A percentile compares a stretch with the other conserved stretches of the same genome.
Evolutionary conservation across 208 protist species (phyloP).

Genomic region (Porcisia hertigi): DNA sequence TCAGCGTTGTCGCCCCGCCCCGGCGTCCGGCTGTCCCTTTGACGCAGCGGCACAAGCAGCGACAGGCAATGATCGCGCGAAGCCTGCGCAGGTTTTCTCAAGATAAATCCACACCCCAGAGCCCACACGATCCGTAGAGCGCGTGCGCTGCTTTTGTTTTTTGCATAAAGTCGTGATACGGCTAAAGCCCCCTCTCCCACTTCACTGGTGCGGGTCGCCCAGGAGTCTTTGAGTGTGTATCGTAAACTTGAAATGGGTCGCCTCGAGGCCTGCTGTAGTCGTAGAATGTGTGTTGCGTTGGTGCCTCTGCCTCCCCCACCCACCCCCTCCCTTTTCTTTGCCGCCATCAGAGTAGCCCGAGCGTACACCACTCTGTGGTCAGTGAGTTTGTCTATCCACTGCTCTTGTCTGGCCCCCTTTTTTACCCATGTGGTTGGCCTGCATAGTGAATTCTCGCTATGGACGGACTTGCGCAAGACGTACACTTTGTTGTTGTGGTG

Average conservation of each 20-base stretch:
- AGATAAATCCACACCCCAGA: background rate
- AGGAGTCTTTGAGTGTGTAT: background rate
- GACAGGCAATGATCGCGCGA: constrained; percentile 46
- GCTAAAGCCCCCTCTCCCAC: background rate
- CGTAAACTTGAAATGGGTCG: background rate
- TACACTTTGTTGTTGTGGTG: background rate
- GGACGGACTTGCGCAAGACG: background rate
- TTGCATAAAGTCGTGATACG: background rate
- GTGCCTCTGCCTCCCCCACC: background rate
- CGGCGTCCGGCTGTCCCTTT: constrained; percentile 13
- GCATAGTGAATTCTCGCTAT: background rate
- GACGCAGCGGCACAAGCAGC: constrained; percentile 36
- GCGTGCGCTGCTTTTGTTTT: background rate
- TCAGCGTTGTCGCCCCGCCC: constrained; percentile 4
- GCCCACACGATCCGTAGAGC: background rate
- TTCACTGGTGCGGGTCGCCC: background rate
- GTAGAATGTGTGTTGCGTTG: background rate
- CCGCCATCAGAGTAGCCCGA: background rate
- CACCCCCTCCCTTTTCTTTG: background rate
- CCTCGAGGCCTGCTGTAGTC: background rate
- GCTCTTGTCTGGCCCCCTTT: background rate
- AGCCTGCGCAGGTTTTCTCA: constrained; percentile 42
- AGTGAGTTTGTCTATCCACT: background rate
- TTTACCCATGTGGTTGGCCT: background rate
- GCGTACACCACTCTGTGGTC: background rate